phyloP scores from a whole-genome alignment of 352 stramenopile species.

The Ophiocytium majus region DNA sequence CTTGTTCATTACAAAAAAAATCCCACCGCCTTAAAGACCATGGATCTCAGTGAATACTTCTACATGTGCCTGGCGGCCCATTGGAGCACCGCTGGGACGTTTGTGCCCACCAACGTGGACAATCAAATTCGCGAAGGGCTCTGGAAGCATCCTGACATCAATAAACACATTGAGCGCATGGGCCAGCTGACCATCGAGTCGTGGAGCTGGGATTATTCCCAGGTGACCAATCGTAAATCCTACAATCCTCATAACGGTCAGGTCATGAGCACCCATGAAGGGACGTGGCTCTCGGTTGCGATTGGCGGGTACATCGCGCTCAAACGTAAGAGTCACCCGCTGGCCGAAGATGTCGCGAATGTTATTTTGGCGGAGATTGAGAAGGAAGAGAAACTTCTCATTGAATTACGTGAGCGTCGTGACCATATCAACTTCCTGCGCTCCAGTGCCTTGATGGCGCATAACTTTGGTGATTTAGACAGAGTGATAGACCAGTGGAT shows the following conservation, averaged over 20 bases:
- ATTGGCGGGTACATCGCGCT: neutral
- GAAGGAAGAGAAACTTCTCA: slow-evolving; percentile 13
- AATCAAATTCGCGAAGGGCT: slow-evolving; percentile 5
- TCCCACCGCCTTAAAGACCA: neutral
- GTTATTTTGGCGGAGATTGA: neutral
- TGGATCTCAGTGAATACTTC: slow-evolving; percentile 15
- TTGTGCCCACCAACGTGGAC: slow-evolving; percentile 8
- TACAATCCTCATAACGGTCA: neutral
- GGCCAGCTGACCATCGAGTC: neutral
- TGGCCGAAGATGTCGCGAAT: neutral
- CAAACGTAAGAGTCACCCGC: neutral
- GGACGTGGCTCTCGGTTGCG: neutral
- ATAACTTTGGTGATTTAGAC: slow-evolving; percentile 11
- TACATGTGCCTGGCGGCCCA: neutral
- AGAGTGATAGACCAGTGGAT: neutral
- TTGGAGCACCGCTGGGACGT: neutral
- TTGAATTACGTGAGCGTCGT: neutral
- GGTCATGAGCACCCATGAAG: slow-evolving; percentile 11
- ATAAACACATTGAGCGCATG: slow-evolving; percentile 8
- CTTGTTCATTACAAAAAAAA: slow-evolving; percentile 13
- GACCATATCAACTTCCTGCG: slow-evolving; percentile 6
- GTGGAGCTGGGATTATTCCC: neutral
- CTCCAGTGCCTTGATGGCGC: neutral
- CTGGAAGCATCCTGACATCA: neutral
- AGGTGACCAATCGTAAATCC: slow-evolving; percentile 10